Conservation (phyloP, 2,329 filamentous ascomycete species). For the Taxawa tesnikishii region DNA sequence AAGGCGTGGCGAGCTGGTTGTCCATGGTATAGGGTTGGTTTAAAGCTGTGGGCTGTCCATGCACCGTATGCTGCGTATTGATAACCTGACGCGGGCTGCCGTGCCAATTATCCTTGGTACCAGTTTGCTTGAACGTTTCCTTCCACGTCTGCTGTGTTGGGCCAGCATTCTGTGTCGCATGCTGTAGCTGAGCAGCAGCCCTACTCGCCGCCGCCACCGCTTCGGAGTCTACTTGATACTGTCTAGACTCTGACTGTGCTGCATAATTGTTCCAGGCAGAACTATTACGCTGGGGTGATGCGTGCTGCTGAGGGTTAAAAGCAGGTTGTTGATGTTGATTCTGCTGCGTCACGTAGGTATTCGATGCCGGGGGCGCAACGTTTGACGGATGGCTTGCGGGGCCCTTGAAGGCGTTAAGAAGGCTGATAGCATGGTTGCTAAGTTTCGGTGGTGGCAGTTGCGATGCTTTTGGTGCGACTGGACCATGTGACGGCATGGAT, state of each 20-base stretch:
- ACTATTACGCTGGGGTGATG: background rate
- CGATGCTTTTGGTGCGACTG: conserved; percentile 41
- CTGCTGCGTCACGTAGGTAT: background rate
- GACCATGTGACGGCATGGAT: conserved; percentile 20
- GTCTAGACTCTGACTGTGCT: conserved; percentile 3
- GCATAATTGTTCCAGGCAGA: conserved; percentile 1
- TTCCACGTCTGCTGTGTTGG: background rate
- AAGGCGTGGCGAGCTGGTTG: conserved; percentile 2
- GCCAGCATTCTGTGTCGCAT: background rate
- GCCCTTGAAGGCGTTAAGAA: conserved; percentile 46
- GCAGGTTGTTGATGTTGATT: conserved; percentile 1
- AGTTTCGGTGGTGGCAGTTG: conserved; percentile 47
- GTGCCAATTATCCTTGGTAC: background rate
- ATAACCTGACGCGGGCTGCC: background rate
- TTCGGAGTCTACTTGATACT: background rate
- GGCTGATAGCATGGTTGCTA: conserved; percentile 42
- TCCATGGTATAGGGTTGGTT: background rate
- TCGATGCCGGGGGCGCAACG: too few species aligned
- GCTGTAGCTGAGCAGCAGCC: background rate
- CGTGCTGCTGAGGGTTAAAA: conserved; percentile 1
- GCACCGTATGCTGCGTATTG: background rate
- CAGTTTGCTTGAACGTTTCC: background rate
- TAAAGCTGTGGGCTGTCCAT: background rate
- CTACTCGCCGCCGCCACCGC: background rate
- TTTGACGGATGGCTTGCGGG: too few species aligned